Conservation (phyloP, 2,329 filamentous ascomycete species). For the Colletotrichum ledebouriae region DNA sequence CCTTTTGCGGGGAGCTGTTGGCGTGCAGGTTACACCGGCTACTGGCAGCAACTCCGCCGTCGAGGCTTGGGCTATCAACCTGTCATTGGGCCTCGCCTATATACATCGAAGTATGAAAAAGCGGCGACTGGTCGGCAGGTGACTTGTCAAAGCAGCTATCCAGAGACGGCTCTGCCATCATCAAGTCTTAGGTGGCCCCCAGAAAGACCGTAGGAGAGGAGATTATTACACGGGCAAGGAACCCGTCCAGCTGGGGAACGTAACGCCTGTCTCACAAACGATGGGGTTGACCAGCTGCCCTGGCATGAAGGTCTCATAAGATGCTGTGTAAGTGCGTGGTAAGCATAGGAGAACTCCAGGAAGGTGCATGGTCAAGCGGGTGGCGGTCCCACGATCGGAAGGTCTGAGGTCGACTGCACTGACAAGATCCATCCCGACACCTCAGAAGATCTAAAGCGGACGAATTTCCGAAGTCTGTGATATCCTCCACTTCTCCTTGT, state of each 20-base stretch:
- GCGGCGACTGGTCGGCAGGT: not conserved
- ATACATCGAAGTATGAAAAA: slow-evolving; percentile 26
- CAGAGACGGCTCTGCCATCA: slow-evolving; percentile 9
- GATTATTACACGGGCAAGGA: not conserved
- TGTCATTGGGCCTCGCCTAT: slow-evolving; percentile 16
- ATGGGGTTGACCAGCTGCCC: slow-evolving; percentile 14
- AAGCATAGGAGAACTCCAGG: slow-evolving; percentile 5
- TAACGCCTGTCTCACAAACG: slow-evolving; percentile 35
- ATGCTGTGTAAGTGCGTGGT: slow-evolving; percentile 20
- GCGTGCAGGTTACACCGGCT: slow-evolving; percentile 31
- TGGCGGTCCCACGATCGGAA: slow-evolving; percentile 12
- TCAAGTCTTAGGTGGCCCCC: slow-evolving; percentile 3
- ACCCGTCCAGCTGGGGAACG: slow-evolving; percentile 32
- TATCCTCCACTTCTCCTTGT: slow-evolving; percentile 13
- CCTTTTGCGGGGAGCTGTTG: slow-evolving; percentile 24
- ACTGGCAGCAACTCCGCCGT: slow-evolving; percentile 30
- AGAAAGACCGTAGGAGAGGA: not conserved
- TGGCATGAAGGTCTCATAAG: slow-evolving; percentile 23
- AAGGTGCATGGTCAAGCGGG: slow-evolving; percentile 14
- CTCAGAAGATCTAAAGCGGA: not conserved
- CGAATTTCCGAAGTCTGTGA: not conserved
- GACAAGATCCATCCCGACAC: slow-evolving; percentile 9
- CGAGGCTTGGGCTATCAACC: slow-evolving; percentile 17
- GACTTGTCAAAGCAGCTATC: slow-evolving; percentile 24
- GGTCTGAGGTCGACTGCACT: slow-evolving; percentile 16